Conservation (phyloP, 1,284 basidiomycete genomes). For the Rhodotorula glutinis region DNA sequence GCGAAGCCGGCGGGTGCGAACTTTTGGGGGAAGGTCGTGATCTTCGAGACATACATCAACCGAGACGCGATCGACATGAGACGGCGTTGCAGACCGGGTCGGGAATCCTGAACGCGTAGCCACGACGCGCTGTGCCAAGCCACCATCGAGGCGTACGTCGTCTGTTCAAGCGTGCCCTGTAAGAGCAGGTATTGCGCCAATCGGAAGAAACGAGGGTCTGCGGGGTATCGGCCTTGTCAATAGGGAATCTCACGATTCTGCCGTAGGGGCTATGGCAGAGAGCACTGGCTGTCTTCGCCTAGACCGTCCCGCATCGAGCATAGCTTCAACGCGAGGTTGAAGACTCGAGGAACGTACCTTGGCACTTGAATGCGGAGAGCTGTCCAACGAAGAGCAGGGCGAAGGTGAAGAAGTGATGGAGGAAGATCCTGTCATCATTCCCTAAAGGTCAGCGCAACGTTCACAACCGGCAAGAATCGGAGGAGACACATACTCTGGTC, state of each 20-base stretch:
- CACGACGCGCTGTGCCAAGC: slow-evolving; percentile 15
- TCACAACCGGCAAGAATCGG: slow-evolving; percentile 2
- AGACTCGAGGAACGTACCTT: background rate
- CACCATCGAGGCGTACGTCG: slow-evolving; percentile 20
- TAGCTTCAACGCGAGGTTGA: no score
- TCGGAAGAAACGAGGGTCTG: slow-evolving; percentile 9
- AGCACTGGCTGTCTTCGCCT: no score
- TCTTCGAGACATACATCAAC: slow-evolving; percentile 9
- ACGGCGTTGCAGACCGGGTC: background rate
- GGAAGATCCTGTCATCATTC: slow-evolving; percentile 4
- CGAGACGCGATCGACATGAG: background rate
- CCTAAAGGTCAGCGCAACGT: no score
- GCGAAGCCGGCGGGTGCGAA: slow-evolving; percentile 21
- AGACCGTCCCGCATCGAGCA: no score
- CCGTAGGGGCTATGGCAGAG: no score
- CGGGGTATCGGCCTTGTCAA: no score
- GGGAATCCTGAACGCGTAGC: slow-evolving; percentile 12
- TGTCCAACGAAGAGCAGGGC: slow-evolving; percentile 20
- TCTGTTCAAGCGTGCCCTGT: slow-evolving; percentile 23
- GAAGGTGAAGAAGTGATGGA: slow-evolving; percentile 28
- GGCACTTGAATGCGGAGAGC: slow-evolving; percentile 2
- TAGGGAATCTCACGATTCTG: no score
- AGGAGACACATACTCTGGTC: slow-evolving; percentile 1
- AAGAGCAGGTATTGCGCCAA: slow-evolving; percentile 15
- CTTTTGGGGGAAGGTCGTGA: slow-evolving; percentile 28